A percentile compares a stretch with the other conserved stretches of the same genome.
phyloP scores from a whole-genome alignment of 2,329 filamentous ascomycete species.

The Xylaria sp. region DNA sequence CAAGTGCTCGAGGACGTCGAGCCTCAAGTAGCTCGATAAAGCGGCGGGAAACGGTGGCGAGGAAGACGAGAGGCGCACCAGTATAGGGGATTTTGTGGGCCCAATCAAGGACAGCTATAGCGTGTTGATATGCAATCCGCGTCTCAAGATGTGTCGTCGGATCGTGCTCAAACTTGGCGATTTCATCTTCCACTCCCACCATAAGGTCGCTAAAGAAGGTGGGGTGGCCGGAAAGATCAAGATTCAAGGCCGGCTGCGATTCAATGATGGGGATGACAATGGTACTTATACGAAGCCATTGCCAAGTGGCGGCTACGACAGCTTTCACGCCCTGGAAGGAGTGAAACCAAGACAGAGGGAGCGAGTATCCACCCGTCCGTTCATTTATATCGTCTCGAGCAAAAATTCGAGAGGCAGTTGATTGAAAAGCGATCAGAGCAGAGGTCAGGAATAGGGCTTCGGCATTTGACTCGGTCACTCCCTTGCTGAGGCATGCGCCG shows the following conservation, averaged over 20 bases:
- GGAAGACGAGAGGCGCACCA: conserved; percentile 70
- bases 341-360: conserved; percentile 74
- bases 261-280: conserved; percentile 71
- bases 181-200: conserved; percentile 67
- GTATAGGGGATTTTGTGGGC: conserved; percentile 70
- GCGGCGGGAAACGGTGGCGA: conserved; percentile 70
- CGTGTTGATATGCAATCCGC: conserved; percentile 69
- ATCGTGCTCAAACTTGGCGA: conserved; percentile 51
- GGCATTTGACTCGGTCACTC: conserved; percentile 69
- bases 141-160: conserved; percentile 48
- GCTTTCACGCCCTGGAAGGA: conserved; percentile 75
- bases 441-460: conserved; percentile 72
- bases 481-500: conserved; percentile 64
- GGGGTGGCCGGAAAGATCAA: conserved; percentile 65
- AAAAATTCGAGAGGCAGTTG: conserved; percentile 72
- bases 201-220: conserved; percentile 72
- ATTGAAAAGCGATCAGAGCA: conserved; percentile 73
- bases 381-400: conserved; percentile 64
- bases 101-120: conserved; percentile 75
- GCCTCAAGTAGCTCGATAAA: conserved; percentile 70
- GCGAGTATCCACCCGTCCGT: conserved; percentile 59
- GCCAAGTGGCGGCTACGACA: conserved; percentile 72
- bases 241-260: conserved; percentile 70
- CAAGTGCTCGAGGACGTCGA: conserved; percentile 69
- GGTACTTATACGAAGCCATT: conserved; percentile 68